A percentile compares a stretch with the other conserved stretches of the same genome.
Evolutionary conservation across 2,329 filamentous ascomycete species (phyloP).

Genomic region (Thermothelomyces thermophilus): DNA sequence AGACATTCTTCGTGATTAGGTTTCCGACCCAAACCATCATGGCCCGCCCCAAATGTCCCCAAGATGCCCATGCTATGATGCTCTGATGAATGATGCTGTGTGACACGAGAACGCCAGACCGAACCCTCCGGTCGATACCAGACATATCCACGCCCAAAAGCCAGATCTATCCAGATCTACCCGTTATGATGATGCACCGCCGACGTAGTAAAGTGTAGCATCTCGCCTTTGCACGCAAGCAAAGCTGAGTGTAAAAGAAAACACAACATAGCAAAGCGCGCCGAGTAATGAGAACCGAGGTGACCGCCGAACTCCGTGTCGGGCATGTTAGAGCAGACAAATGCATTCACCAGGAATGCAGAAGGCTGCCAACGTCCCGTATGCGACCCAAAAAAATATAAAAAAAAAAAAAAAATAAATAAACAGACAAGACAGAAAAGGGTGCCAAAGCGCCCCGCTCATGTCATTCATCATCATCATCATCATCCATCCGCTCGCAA

Average conservation of each 20-base stretch:
- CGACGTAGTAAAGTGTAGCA: background rate
- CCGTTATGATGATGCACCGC: slow-evolving; percentile 3
- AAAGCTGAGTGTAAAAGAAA: too few relatives aligned
- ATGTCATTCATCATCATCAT: background rate
- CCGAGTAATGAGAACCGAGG: background rate
- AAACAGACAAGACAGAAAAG: background rate
- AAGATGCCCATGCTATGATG: background rate
- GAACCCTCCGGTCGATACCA: background rate
- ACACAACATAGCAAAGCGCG: background rate
- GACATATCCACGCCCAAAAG: background rate
- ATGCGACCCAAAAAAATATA: background rate
- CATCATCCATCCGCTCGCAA: too few relatives aligned
- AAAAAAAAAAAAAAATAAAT: background rate
- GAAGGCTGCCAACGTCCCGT: background rate
- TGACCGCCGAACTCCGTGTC: background rate
- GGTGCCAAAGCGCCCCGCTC: background rate
- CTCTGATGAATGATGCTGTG: background rate
- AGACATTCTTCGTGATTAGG: too few relatives aligned
- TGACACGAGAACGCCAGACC: background rate
- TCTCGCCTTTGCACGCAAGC: background rate
- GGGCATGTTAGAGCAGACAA: background rate
- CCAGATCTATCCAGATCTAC: slow-evolving; percentile 6
- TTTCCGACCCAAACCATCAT: too few relatives aligned
- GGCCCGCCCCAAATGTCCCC: background rate
- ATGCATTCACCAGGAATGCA: background rate